phyloP scores from a whole-genome alignment of 371 early-diverging fungal species.

The Mucor saturninus region DNA sequence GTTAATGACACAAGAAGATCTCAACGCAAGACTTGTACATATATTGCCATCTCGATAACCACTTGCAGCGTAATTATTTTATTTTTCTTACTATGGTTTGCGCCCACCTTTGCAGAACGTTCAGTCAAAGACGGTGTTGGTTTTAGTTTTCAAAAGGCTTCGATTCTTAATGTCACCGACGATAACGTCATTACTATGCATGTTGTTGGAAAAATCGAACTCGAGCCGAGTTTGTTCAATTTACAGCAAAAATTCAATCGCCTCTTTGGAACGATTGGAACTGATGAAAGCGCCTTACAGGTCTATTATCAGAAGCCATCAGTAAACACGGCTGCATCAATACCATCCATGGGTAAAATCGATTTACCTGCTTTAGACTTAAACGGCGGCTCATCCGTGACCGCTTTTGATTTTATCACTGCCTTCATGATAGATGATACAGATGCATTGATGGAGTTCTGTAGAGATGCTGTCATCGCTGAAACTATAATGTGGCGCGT shows the following conservation, averaged over 20 bases:
- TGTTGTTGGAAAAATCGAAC: conserved; percentile 39
- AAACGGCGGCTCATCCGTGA: conserved; percentile 17
- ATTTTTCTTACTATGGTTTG: conserved; percentile 33
- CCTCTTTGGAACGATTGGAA: conserved; percentile 38
- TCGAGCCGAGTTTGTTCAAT: conserved; percentile 28
- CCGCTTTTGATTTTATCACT: conserved; percentile 48
- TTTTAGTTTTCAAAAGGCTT: conserved; percentile 40
- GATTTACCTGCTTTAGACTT: conserved; percentile 40
- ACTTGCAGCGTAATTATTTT: conserved; percentile 8
- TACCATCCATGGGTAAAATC: conserved; percentile 38
- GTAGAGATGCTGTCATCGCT: conserved; percentile 43
- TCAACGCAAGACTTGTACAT: conserved; percentile 24
- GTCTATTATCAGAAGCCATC: conserved; percentile 24
- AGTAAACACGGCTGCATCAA: not conserved
- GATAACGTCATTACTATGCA: conserved; percentile 44
- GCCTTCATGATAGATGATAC: conserved; percentile 39
- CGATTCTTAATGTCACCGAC: conserved; percentile 40
- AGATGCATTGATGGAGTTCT: conserved; percentile 42
- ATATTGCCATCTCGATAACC: conserved; percentile 17
- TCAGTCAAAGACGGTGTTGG: conserved; percentile 37
- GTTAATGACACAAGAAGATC: not conserved
- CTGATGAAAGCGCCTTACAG: conserved; percentile 20
- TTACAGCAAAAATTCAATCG: conserved; percentile 26
- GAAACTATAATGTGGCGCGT: conserved; percentile 44
- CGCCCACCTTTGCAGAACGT: conserved; percentile 54